Percentiles rank a stretch among this genome's conserved stretches.
Evolutionary conservation across 345 rosid genomes (phyloP).

Genomic region (Eucalyptus globulus): DNA sequence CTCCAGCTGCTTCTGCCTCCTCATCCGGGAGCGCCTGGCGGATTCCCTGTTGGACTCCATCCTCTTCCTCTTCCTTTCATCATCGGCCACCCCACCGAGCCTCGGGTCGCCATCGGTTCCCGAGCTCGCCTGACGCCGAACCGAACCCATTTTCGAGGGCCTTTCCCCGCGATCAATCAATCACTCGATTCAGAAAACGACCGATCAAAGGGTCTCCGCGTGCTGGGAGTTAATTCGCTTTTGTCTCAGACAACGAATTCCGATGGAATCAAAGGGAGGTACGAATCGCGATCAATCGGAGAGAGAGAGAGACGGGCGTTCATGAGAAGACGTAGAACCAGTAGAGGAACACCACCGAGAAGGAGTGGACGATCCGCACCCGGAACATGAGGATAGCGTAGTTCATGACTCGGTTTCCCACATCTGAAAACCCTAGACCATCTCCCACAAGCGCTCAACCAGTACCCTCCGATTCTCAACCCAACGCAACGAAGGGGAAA

Average conservation of each 20-base stretch:
- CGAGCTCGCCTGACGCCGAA: conserved; percentile 34
- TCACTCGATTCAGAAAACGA: not conserved
- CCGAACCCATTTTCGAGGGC: conserved; percentile 17
- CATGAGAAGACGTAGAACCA: conserved; percentile 82
- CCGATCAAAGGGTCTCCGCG: not conserved
- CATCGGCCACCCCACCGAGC: conserved; percentile 24
- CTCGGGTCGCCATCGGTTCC: conserved; percentile 52
- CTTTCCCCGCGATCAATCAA: not conserved
- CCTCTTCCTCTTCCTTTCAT: conserved; percentile 35
- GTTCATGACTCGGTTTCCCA: conserved; percentile 26
- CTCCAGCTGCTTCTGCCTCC: conserved; percentile 56
- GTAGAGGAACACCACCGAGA: conserved; percentile 90
- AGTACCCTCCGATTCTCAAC: not conserved
- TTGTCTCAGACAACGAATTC: not conserved
- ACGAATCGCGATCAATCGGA: not conserved
- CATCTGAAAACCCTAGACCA: not conserved
- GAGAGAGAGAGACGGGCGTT: not conserved
- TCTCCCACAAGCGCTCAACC: not conserved
- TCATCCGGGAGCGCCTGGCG: conserved; percentile 70
- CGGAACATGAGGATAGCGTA: conserved; percentile 48
- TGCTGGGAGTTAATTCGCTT: no score
- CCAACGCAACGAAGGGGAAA: not conserved
- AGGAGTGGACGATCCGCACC: conserved; percentile 76
- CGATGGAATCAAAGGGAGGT: not conserved
- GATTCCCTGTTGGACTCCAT: conserved; percentile 88